Evolutionary conservation across 164 flowering plant species (phyloP).

Genomic region (Buxus sempervirens): DNA sequence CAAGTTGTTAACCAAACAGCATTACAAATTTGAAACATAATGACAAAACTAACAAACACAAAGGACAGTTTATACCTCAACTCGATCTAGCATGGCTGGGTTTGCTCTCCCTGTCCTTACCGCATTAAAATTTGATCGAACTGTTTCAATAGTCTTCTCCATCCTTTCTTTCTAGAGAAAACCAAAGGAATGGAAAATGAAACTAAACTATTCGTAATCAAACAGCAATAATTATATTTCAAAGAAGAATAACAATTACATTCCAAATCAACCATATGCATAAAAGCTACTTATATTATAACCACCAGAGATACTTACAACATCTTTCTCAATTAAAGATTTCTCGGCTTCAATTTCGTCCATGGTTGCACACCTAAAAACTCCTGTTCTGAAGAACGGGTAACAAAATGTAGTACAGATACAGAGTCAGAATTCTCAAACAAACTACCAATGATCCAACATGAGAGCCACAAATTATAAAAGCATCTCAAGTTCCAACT

Average conservation of each 20-base stretch:
- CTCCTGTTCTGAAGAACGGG: conserved; percentile 40
- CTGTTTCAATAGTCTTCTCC: conserved; percentile 81
- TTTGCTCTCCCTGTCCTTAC: conserved; percentile 88
- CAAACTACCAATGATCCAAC: neutral
- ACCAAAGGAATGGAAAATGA: conserved; percentile 1
- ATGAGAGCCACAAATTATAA: neutral
- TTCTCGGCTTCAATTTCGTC: conserved; percentile 93
- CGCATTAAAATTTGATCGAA: conserved; percentile 66
- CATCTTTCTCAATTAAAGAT: conserved; percentile 68
- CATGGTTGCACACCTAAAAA: conserved; percentile 70
- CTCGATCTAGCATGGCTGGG: conserved; percentile 81
- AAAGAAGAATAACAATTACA: neutral
- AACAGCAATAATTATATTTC: neutral
- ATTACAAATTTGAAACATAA: neutral
- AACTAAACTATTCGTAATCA: neutral
- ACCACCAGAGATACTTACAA: conserved; percentile 43
- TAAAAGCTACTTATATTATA: neutral
- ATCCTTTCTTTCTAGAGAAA: conserved; percentile 66
- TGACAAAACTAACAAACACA: neutral
- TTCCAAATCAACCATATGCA: neutral
- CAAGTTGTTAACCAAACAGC: no score
- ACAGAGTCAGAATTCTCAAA: neutral
- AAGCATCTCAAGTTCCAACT: neutral
- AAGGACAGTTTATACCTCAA: conserved; percentile 49
- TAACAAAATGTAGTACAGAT: neutral